These are phyloP conservation scores for Gentiana straminea DNA, from an alignment of 257 asterid genomes.

Conservation along the genomic window DNA sequence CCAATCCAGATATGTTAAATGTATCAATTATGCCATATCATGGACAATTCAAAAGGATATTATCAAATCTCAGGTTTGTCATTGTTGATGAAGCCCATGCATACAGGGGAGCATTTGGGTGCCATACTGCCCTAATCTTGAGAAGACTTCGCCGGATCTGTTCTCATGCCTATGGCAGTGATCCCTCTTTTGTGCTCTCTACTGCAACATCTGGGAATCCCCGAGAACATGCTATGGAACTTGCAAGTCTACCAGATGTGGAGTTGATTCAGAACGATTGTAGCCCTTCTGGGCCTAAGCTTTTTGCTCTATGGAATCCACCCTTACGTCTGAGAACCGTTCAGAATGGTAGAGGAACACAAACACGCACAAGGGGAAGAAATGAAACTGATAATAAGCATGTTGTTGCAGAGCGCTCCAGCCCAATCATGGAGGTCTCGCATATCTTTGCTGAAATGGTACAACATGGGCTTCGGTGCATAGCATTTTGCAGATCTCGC, in stretches of 20 bases:
- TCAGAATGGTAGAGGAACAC: conserved; percentile 28
- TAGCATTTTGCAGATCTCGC: conserved; percentile 93
- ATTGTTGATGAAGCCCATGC: conserved; percentile 89
- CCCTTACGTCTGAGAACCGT: conserved; percentile 64
- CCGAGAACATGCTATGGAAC: conserved; percentile 78
- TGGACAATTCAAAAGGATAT: conserved; percentile 61
- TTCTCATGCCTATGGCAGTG: conserved; percentile 85
- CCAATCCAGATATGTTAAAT: conserved; percentile 97
- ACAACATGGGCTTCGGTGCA: conserved; percentile 94
- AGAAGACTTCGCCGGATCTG: conserved; percentile 91
- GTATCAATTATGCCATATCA: conserved; percentile 85
- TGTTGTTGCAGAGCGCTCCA: conserved; percentile 65
- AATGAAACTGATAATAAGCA: conserved; percentile 26
- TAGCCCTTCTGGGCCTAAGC: conserved; percentile 89
- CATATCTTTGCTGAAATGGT: conserved; percentile 85
- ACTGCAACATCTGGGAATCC: conserved; percentile 98
- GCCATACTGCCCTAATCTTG: conserved; percentile 84
- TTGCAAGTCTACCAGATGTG: conserved; percentile 50
- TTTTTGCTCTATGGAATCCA: conserved; percentile 90
- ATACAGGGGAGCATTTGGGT: conserved; percentile 89
- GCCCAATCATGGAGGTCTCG: conserved; percentile 86
- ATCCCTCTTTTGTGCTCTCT: conserved; percentile 84
- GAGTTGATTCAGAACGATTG: conserved; percentile 86
- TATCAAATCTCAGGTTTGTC: conserved; percentile 79
- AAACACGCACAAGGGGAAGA: conserved; percentile 28